Evolutionary conservation across 768 basidiomycete species (phyloP), one percentile per base, ranked within the genome.

Genomic region (Mycena amicta): DNA sequence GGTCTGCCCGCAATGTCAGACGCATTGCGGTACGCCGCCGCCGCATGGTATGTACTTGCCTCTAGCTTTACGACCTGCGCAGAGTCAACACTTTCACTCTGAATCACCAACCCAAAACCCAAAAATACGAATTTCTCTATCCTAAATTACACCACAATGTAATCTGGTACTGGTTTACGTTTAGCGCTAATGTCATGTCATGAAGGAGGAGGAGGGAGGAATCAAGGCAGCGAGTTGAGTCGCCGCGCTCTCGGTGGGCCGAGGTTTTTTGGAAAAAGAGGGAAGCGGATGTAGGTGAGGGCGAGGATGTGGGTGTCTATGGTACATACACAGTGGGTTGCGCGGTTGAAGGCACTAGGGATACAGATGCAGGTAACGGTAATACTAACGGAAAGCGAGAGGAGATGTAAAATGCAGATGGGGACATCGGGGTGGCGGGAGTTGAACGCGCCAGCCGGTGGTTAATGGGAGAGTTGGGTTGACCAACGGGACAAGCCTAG

Each of bases 361-460:
- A 49, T 49, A 49, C 47, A 26, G 47, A 15, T 23, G 13, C 30
- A 37, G 30, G 5, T 6, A 23, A 45, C 13, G 13, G 26, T 8
- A 49, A 49, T 6, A 37, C 33, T 11, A 23, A 49, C 13, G 25
- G 12, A 49, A 29, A 23, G 27, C 13, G 25, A 6, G 27, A 29
- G 47, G 12, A 49, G 12, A 29, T 11, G 11, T 13, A 28, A 49
- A 5, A 25, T 13, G 26, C 11, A 43, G 39, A 59, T 27, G 66
- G 46, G 57, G 50, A 54, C 29, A 56, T 39, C 41, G 53, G 13
- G 26, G 50, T 50, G 33, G 55, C 41, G 30, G 57, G 31, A 27
- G 62, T 46, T 59, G 60, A 28, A 56, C 55, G 41, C 67, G 29
- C 61, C 64, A 20, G 56, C 58, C 54, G 22, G 31, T 18, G n/a